Evolutionary conservation across 2,329 filamentous ascomycete genomes (phyloP).

Genomic region (Bipolaris cookei): DNA sequence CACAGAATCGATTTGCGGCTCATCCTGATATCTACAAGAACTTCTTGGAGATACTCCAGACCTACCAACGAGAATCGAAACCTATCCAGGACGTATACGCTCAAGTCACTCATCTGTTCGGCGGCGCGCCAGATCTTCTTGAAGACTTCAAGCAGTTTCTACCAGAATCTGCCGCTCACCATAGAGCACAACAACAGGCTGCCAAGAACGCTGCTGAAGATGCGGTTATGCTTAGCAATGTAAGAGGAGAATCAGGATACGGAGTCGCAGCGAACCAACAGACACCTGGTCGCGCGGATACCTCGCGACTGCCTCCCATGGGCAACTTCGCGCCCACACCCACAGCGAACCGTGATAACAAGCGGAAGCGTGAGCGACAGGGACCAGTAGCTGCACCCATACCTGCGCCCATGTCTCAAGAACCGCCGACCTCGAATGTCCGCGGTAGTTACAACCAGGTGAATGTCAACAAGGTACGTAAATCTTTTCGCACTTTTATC

Average conservation of each 20-base stretch:
- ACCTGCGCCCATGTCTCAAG: slow-evolving; percentile 42
- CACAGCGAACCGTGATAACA: slow-evolving; percentile 86
- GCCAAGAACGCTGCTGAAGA: slow-evolving; percentile 73
- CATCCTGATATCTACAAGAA: slow-evolving; percentile 99
- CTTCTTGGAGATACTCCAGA: slow-evolving; percentile 96
- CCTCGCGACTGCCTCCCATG: slow-evolving; percentile 76
- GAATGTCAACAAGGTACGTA: slow-evolving; percentile 42
- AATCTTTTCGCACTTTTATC: slow-evolving; percentile 4
- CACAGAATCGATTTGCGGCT: slow-evolving; percentile 90
- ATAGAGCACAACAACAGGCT: slow-evolving; percentile 61
- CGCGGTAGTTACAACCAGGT: slow-evolving; percentile 39
- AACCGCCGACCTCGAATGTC: slow-evolving; percentile 43
- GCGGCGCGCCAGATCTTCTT: slow-evolving; percentile 87
- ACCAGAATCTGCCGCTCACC: slow-evolving; percentile 80
- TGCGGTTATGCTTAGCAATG: slow-evolving; percentile 68
- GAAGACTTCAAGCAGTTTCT: slow-evolving; percentile 99
- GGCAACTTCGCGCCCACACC: slow-evolving; percentile 89
- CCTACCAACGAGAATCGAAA: slow-evolving; percentile 96
- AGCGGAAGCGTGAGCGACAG: slow-evolving; percentile 76
- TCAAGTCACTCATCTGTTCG: slow-evolving; percentile 93
- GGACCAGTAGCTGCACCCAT: slow-evolving; percentile 52
- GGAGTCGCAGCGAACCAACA: slow-evolving; percentile 55
- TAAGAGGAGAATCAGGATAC: slow-evolving; percentile 61
- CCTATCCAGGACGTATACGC: slow-evolving; percentile 98
- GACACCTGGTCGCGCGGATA: slow-evolving; percentile 54